Conservation (phyloP, 371 early-diverging fungal genomes). For the Saksenaea oblongispora region DNA sequence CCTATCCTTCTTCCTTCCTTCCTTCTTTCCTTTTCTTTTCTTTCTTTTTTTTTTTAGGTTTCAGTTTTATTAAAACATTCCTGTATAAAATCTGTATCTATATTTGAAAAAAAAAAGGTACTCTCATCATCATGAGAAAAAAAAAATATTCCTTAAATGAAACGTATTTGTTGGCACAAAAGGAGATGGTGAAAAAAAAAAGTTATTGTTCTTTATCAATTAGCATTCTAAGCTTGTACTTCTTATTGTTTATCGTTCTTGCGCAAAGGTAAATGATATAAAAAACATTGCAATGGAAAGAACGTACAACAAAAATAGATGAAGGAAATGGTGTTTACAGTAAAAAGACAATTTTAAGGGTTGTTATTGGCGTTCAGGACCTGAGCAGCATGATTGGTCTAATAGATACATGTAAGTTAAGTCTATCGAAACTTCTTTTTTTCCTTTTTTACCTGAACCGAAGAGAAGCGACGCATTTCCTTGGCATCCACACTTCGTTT, state of each 20-base stretch:
- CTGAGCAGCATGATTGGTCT: slow-evolving; percentile 44
- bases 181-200: neutral
- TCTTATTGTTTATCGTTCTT: neutral
- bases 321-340: neutral
- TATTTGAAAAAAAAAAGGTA: neutral
- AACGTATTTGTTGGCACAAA: neutral
- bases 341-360: slow-evolving; percentile 1
- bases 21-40: slow-evolving; percentile 6
- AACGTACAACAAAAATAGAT: slow-evolving; percentile 5
- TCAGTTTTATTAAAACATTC: neutral
- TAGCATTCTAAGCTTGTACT: neutral
- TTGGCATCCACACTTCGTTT: slow-evolving; percentile 46
- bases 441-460: slow-evolving; percentile 33
- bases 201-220: neutral
- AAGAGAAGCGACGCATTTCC: slow-evolving; percentile 56
- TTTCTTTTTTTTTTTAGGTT: slow-evolving; percentile 22
- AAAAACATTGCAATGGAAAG: neutral
- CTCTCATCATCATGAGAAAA: neutral
- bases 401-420: slow-evolving; percentile 12
- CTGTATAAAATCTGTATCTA: neutral
- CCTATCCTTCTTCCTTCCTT: too few species aligned
- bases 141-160: neutral
- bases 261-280: slow-evolving; percentile 1
- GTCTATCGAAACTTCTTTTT: neutral
- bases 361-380: slow-evolving; percentile 43